Conservation (phyloP, 2,329 filamentous ascomycete species). For the Aspergillus thermomutatus region DNA sequence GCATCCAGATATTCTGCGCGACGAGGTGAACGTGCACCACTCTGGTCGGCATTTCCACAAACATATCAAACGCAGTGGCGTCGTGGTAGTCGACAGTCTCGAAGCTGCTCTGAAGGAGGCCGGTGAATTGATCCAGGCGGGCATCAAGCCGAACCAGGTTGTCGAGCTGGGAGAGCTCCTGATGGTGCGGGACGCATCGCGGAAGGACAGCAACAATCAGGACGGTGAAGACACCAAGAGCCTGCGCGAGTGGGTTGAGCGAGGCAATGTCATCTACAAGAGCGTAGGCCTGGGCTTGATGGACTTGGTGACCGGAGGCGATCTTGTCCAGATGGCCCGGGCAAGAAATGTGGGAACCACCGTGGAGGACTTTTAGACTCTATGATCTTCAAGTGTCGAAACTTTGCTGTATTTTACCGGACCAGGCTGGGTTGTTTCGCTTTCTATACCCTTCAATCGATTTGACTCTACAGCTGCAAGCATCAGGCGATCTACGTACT, state of each 20-base stretch:
- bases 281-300: constrained; percentile 66
- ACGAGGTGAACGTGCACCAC: constrained; percentile 51
- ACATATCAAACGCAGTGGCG: constrained; percentile 56
- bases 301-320: constrained; percentile 62
- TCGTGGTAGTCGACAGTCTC: constrained; percentile 65
- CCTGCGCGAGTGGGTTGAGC: constrained; percentile 58
- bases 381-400: neutral
- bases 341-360: constrained; percentile 53
- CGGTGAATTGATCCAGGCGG: constrained; percentile 79
- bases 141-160: constrained; percentile 68
- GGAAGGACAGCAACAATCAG: constrained; percentile 26
- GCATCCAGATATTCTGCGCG: constrained; percentile 69
- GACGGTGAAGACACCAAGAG: constrained; percentile 38
- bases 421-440: neutral
- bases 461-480: neutral
- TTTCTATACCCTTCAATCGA: neutral
- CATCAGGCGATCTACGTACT: neutral
- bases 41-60: constrained; percentile 48
- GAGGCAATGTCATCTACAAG: constrained; percentile 67
- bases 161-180: constrained; percentile 83
- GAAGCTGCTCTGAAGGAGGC: constrained; percentile 78
- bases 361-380: constrained; percentile 40
- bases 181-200: constrained; percentile 57
- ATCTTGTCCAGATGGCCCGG: constrained; percentile 56
- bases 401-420: neutral